Base-by-base conservation (phyloP, 306 rosid species). In the Acacia confusa region DNA sequence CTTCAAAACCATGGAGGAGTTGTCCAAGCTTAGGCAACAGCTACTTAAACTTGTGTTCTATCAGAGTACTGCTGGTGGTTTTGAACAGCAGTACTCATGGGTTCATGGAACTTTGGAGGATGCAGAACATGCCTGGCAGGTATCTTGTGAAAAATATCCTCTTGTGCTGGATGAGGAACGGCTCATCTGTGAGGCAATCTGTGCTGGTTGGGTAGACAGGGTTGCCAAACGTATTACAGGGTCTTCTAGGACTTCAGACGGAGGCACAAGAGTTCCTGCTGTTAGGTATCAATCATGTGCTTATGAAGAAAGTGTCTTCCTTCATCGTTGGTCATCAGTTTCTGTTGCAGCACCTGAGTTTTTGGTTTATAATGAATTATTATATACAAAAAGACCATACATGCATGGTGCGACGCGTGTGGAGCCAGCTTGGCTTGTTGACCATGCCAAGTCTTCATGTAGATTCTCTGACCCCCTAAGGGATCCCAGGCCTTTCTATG, bases 171-270 rank as follows among this genome's bases (percentile, higher is more conserved):
- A 86, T 41, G 99, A 91, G 84, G 97, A 95, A 87, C 87, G 90
- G 84, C 86, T 93, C 76, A 83, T 95, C 61, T 80, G 96, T 80
- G 95, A 89, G 88, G 95, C 95, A 30, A 89, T 95, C 70, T 95
- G 99, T 87, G 98, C 98, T 84, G 99, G 99, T 83, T 95, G 99
- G 99, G 96, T 94, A 57, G 99, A 95, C 76, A 89, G 93, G 91
- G 92, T 95, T 82, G 97, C 99, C 10, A 95, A 83, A 83, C 98
- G 93, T 40, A 70, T 89, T 81, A 77, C 90, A 81, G 85, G 77
- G 74, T 83, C 81, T 86, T 87, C 91, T 24, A 78, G 83, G 84
- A 78, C 65, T 16, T 71, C 86, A 3, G 88, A 79, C 36, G 92
- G 87, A 64, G 90, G 82, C 55, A 85, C 44, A 66, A 90, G 76